Base-by-base conservation (phyloP, 2,329 filamentous ascomycete genomes). In the Penicillium aurantiogriseum region DNA sequence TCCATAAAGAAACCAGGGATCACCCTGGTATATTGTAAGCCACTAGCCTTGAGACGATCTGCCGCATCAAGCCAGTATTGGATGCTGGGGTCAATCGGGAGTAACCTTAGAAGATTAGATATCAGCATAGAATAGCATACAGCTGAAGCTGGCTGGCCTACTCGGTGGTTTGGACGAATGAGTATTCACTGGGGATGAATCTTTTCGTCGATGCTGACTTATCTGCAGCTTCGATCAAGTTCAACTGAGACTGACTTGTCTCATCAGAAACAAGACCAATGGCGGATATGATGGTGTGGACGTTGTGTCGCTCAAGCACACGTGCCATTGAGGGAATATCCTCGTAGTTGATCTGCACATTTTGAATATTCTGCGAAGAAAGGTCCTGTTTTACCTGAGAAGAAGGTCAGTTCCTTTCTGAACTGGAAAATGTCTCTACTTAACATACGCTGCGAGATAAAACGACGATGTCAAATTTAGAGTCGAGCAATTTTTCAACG, bases 1-100 rank as follows among this genome's bases (percentile, higher is more conserved):
- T 81, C 79, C 62, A 80, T 69, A 62, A 81, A 80, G 56, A 74
- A 77, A 4, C 79, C 79, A 23, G 71, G 76, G 33, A 71, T 64
- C 5, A 80, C 59, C 7, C 68, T 62, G 0, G 77, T 79, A 49
- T 69, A 76, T 50, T 79, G 67, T 2, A 81, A 69, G 2, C 59
- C 58, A 1, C 69, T 74, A 7, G 67, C 51, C 40, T 71, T 60
- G 15, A 78, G 65, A n/a, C 63, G 50, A n/a, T 67, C 54, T 5
- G 57, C 67, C 3, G 63, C 70, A 50, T 67, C 65, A 3, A 70
- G 62, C 63, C 66, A 71, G 51, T 62, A 69, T 56, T 69, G 57
- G n/a, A 71, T 72, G 46, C 64, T 72, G 4, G 69, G 67, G 39
- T 72, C 70, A 23, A 68, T 56, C 2, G 55, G 50, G 11, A 73